Conservation (phyloP, 2,329 filamentous ascomycete genomes). For the Triangularia setosa region DNA sequence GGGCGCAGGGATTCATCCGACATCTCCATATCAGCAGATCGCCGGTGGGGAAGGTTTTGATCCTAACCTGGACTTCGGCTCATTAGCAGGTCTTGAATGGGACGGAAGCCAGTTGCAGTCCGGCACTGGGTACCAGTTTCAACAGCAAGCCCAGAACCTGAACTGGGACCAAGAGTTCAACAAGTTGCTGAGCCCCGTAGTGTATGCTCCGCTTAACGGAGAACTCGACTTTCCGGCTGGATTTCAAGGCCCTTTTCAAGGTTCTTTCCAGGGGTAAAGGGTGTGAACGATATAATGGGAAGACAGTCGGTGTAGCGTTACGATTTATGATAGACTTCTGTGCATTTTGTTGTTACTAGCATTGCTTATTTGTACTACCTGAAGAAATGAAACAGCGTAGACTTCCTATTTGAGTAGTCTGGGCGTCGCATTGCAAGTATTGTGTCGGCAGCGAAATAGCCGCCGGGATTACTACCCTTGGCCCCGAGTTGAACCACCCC, state of each 20-base stretch:
- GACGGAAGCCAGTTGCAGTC: neutral
- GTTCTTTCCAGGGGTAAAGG: neutral
- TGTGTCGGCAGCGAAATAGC: neutral
- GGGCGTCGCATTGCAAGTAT: neutral
- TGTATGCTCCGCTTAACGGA: slow-evolving; percentile 8
- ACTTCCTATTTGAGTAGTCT: neutral
- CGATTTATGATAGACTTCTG: neutral
- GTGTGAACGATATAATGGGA: neutral
- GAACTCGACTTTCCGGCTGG: neutral
- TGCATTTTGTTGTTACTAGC: neutral
- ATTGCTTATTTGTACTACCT: neutral
- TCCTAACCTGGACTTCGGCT: neutral
- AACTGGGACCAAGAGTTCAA: slow-evolving; percentile 21
- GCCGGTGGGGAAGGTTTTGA: neutral
- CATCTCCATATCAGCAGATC: neutral
- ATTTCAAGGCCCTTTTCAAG: neutral
- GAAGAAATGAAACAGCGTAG: neutral
- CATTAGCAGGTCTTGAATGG: neutral
- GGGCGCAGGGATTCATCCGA: neutral
- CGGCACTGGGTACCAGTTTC: neutral
- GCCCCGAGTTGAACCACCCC: neutral
- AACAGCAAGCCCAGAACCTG: slow-evolving; percentile 5
- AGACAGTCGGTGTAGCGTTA: neutral
- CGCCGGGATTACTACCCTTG: slow-evolving; percentile 6
- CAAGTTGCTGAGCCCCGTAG: slow-evolving; percentile 13